Conservation (phyloP, 208 protist species). For the Trypanosoma rangeli region DNA sequence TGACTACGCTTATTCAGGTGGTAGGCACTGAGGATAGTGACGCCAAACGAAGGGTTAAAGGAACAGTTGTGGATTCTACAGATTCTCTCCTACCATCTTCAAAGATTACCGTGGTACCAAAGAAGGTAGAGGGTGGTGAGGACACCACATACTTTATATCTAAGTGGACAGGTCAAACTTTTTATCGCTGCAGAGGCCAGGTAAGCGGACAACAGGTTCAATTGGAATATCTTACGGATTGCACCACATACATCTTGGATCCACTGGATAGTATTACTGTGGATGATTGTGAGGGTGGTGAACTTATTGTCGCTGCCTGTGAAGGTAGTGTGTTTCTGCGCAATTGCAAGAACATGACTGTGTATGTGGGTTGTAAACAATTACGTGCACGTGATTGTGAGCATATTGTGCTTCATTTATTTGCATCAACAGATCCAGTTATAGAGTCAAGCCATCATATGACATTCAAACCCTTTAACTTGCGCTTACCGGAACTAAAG, state of each 20-base stretch:
- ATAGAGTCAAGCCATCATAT: constrained; percentile 91
- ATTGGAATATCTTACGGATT: constrained; percentile 87
- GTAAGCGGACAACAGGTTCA: constrained; percentile 88
- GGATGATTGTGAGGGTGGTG: constrained; percentile 92
- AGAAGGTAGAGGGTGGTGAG: constrained; percentile 43
- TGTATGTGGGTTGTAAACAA: constrained; percentile 93
- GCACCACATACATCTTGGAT: constrained; percentile 85
- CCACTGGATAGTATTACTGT: constrained; percentile 87
- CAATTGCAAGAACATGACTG: constrained; percentile 90
- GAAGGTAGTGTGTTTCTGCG: constrained; percentile 92
- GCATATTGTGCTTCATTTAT: constrained; percentile 78
- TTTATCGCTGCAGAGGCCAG: constrained; percentile 61
- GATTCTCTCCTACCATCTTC: constrained; percentile 1
- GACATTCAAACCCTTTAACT: constrained; percentile 77
- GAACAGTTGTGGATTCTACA: background rate
- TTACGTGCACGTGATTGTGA: constrained; percentile 90
- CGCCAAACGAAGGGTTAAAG: background rate
- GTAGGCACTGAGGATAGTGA: background rate
- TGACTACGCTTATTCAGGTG: constrained; percentile 13
- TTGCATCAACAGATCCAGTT: constrained; percentile 89
- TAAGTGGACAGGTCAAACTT: constrained; percentile 61
- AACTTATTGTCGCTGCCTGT: constrained; percentile 90
- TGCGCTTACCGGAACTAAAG: constrained; percentile 66
- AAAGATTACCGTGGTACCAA: constrained; percentile 17
- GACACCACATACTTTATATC: constrained; percentile 88